Evolutionary conservation across 805 yeast genomes (phyloP), one percentile per base, ranked within the genome.

Genomic region (Kodamaea restingae): DNA sequence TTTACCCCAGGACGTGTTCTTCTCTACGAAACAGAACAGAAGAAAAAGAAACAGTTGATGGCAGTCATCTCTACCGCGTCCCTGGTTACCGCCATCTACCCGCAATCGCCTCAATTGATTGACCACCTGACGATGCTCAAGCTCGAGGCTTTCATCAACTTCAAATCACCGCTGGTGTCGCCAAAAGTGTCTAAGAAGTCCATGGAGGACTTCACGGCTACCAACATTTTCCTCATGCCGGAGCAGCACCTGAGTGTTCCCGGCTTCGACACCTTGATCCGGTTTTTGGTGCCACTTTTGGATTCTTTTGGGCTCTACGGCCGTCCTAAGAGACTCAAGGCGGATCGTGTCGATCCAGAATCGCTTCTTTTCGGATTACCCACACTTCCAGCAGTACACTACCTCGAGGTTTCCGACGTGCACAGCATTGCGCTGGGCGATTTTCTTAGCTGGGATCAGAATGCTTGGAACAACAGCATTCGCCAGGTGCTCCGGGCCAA

Each of bases 41-140:
- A 83, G 58, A 67, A 67, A 59, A 87, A 86, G 56, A 66, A 71
- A 42, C 65, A 72, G 32, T 80, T 90, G 11, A 78, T 93, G 80
- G 97, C 97, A 0, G 79, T 81, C 11, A 78, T 90, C 24, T 69
- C 76, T 4, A 70, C 71, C 31, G 91, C 93, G 1, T 63, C 75
- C 36, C 77, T 88, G 6, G 81, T 87, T 15, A 82, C 84, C 48
- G 97, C 98, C 0, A 80, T 90, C n/a, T 93, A 88, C 60, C 98
- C 98, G 9, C 88, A 86, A 53, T 74, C 88, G 35, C 81, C 82
- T 18, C 67, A 77, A 45, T 75, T 91, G 45, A 84, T 93, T 46
- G 95, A 91, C 62, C 80, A 80, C 44, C 80, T 91, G 38, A 87
- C 97, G 2, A 80, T 93, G 75, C 75, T 91, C 55, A 93, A 93